Conservation (phyloP, 2,329 filamentous ascomycete species). For the Microsporum ferrugineum region DNA sequence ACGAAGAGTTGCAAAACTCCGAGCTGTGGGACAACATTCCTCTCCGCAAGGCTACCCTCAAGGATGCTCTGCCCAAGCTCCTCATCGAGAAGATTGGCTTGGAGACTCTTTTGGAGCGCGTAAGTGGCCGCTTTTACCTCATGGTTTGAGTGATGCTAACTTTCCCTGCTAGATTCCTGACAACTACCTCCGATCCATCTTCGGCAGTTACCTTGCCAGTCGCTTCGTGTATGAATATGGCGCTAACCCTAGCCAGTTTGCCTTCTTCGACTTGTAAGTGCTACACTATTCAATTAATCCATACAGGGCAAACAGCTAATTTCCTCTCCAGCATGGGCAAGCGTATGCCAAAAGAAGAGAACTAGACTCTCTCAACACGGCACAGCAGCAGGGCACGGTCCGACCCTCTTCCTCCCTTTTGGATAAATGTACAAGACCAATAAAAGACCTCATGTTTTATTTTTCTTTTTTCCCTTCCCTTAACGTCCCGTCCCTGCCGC, state of each 20-base stretch:
- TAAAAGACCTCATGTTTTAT: neutral
- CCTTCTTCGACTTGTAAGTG: constrained; percentile 94
- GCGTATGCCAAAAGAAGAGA: constrained; percentile 12
- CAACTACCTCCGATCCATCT: constrained; percentile 85
- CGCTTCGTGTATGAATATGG: constrained; percentile 96
- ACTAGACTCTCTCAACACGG: constrained; percentile 4
- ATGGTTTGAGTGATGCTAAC: constrained; percentile 25
- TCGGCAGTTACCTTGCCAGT: constrained; percentile 87
- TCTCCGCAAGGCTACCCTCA: constrained; percentile 65
- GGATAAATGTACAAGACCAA: constrained; percentile 3
- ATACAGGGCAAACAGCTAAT: neutral
- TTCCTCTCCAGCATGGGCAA: constrained; percentile 10
- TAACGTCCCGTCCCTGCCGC: neutral
- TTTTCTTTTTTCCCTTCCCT: neutral
- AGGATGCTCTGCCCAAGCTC: constrained; percentile 73
- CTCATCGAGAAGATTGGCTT: constrained; percentile 83
- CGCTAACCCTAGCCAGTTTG: constrained; percentile 85
- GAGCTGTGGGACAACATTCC: constrained; percentile 78
- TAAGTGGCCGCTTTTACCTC: constrained; percentile 30
- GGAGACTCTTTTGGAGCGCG: constrained; percentile 71
- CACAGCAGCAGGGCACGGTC: neutral
- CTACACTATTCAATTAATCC: neutral
- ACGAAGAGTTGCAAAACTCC: constrained; percentile 89
- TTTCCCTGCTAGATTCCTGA: constrained; percentile 56
- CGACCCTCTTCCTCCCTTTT: neutral